Percentiles rank a stretch among this genome's conserved stretches.
Conservation (phyloP, 108 stramenopile species). For the Skeletonema marinoi region DNA sequence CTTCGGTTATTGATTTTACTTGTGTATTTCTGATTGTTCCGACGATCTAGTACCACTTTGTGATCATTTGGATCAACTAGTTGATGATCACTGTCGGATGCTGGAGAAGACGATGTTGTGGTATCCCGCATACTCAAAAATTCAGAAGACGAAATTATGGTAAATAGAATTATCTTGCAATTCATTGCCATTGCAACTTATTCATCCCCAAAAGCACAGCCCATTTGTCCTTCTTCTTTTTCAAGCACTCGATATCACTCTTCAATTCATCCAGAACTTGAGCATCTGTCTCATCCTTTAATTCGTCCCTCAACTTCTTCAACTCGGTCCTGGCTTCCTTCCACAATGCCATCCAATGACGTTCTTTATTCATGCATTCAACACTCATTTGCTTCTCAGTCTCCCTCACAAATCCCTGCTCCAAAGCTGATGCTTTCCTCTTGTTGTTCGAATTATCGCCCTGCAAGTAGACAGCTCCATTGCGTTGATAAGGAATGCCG, state of each 20-base stretch:
- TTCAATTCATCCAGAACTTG: neutral
- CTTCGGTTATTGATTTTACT: too few relatives aligned
- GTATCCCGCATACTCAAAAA: neutral
- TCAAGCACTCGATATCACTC: conserved; percentile 10
- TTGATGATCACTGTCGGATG: too few relatives aligned
- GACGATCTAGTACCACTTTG: conserved; percentile 6
- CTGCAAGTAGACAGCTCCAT: neutral
- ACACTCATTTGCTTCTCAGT: neutral
- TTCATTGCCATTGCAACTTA: too few relatives aligned
- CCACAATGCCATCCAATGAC: conserved; percentile 1
- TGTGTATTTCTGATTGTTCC: too few relatives aligned
- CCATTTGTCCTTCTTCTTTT: conserved; percentile 11
- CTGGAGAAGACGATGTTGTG: too few relatives aligned
- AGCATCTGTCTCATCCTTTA: conserved; percentile 1
- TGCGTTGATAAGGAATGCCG: neutral
- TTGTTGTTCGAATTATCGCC: neutral
- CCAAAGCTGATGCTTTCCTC: neutral
- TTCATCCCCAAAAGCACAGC: conserved; percentile 8
- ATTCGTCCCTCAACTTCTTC: conserved; percentile 11
- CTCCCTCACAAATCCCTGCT: neutral
- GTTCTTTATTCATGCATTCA: neutral
- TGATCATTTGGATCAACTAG: too few relatives aligned
- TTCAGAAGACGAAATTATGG: neutral
- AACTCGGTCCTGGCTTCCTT: neutral
- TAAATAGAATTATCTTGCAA: too few relatives aligned